Base-by-base conservation (phyloP, 768 basidiomycete genomes). In the Boletus barrowsii region DNA sequence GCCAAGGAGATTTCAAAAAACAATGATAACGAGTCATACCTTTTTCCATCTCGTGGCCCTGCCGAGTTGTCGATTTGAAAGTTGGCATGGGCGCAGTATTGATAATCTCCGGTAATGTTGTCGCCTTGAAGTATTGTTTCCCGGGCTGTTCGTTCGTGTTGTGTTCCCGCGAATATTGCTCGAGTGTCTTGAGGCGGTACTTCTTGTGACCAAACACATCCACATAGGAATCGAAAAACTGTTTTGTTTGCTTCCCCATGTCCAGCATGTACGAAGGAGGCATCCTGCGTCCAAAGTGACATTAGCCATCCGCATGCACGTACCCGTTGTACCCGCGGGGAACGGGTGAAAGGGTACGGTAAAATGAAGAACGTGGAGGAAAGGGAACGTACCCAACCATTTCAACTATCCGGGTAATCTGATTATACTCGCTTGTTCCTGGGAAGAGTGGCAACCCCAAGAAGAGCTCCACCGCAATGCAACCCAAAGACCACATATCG, bases 401-500 rank as follows among this genome's bases (percentile, higher is more conserved):
- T 65, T 98, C 97, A 32, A 97, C 87, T 49, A 99, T 98, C 54
- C 97, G 80, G 20, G 92, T 94, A 51, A 98, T 80, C 69, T 99
- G 97, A 73, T 99, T 99, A 73, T 97, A 99, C 73, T 99, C 97
- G 77, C 94, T 97, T 35, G 97, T 98, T 22, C 97, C 97, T 3
- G 97, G 97, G 74, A 99, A 99, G 15, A 98, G 76, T 9, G 97
- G 97, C 49, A 99, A 70, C 8, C 97, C 97, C 43, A 98, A 77
- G 80, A 98, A 99, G 37, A 98, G 83, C 69, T 99, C 97, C 29
- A 98, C 96, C 6, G 95, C 97, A 56, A 99, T 99, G 67, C 97
- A 98, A 4, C 97, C 97, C 55, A 99, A 74, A 17, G 92, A 95
- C 97, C 97, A 99, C 94, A 99, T 98, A 71, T 99, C 97, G 73